phyloP scores from a whole-genome alignment of 495 filamentous ascomycete genomes.

The Penicillium daleae region DNA sequence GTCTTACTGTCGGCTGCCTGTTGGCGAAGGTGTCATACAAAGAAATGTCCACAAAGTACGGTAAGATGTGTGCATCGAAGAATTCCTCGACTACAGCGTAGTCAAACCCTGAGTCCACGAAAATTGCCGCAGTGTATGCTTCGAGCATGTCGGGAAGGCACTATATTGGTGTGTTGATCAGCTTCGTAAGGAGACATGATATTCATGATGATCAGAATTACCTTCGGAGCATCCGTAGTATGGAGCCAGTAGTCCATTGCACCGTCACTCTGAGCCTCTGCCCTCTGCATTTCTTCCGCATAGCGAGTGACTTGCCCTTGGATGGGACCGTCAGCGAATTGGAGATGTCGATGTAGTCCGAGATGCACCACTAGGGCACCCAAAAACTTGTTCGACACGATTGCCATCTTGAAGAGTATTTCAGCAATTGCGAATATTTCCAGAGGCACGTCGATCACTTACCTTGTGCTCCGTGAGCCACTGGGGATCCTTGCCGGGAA shows the following conservation, averaged over 20 bases:
- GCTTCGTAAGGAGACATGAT: not conserved
- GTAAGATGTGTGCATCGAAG: constrained; percentile 70
- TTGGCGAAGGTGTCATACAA: constrained; percentile 89
- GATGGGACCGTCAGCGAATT: constrained; percentile 60
- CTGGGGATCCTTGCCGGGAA: constrained; percentile 83
- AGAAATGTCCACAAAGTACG: constrained; percentile 85
- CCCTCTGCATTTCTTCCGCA: constrained; percentile 64
- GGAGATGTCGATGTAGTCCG: constrained; percentile 74
- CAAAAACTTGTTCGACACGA: constrained; percentile 97
- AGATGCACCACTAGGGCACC: constrained; percentile 79
- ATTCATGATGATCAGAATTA: constrained; percentile 17
- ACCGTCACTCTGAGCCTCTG: constrained; percentile 55
- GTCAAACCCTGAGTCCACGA: constrained; percentile 87
- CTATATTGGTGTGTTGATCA: constrained; percentile 37
- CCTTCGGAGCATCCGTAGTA: constrained; percentile 74
- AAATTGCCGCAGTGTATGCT: constrained; percentile 86
- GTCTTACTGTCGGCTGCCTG: constrained; percentile 72
- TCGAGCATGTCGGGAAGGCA: constrained; percentile 88
- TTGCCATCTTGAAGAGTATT: constrained; percentile 69
- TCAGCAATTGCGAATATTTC: constrained; percentile 12
- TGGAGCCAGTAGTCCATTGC: constrained; percentile 78
- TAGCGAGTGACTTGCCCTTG: constrained; percentile 70
- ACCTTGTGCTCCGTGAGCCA: constrained; percentile 98
- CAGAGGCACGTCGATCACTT: constrained; percentile 9
- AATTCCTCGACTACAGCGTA: constrained; percentile 74